Base-by-base conservation (phyloP, 192 early-diverging fungal genomes). In the Chytriomyces sp. region DNA sequence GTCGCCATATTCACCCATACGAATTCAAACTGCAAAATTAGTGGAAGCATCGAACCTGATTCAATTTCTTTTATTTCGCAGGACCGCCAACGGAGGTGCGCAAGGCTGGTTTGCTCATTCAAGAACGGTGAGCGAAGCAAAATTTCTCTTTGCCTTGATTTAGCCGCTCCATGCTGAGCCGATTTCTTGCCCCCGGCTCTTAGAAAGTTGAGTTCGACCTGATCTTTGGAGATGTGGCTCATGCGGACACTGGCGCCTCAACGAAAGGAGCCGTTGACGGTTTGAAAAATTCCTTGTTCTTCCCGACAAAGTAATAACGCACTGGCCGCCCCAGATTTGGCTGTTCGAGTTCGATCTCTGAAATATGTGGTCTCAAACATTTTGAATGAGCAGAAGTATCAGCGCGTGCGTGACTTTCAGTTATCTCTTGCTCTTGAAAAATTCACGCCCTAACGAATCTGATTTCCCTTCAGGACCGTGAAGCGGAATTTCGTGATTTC, bases 401-500 rank as follows among this genome's bases (percentile, higher is more conserved):
- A 96, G 86, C 86, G 94, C 48, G 93, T 93, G 86, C 85, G 88
- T 83, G 46, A 1, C 28, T 43, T 26, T 46, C 26, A 35, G 35
- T 35, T 35, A 3, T 35, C 4, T 69, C 13, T 2, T 18, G 28
- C 7, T 20, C 46, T 43, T 26, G 20, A 64, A 43, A 16, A 26
- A 13, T 64, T 64, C 75, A 16, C 71, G 28, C 24, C 20, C 72
- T 24, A 13, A 70, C 20, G n/a, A 47, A 61, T 18, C 57, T 20
- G n/a, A 72, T 46, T 4, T 43, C 7, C 5, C 7, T 5, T 26
- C 75, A 94, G 92, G 94, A 96, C 72, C 87, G 93, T 43, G 96
- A 99, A 80, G 86, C 85, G 28, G 94, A 95, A 86, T 98, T 97
- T 87, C 91, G 96, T 72, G 84, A 94, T 76, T 88, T 90, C 69